Evolutionary conservation across 176 grass and related monocot species (phyloP), one percentile per base, ranked within the genome.

Genomic region (Zea mays): DNA sequence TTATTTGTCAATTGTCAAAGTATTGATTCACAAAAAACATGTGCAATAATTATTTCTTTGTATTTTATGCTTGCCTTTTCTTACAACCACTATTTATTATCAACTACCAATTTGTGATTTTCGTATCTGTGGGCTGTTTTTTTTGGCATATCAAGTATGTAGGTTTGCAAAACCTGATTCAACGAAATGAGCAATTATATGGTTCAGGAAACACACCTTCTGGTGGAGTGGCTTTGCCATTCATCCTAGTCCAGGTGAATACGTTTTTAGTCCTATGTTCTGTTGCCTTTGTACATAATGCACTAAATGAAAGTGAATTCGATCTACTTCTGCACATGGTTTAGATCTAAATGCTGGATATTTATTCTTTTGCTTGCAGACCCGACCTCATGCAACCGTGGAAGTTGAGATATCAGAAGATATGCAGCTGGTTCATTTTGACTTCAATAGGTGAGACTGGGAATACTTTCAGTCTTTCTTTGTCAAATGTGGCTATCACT

Each of bases 391-490:
- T 90, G 96, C 96, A 85, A 99, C 90, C 19, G 96, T 99, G 6
- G 96, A 99, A 77, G 96, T 99, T 37, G 96, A 99, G 55, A 95
- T 99, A 86, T 99, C 96, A 63, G 96, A 99, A 89, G 96, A 99
- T 72, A 95, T 93, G 92, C 92, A 99, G 42, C 65, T 99, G 39
- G 96, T 99, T 62, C 96, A 99, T 93, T 93, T 99, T 56, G 96
- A 99, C 67, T 89, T 89, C 33, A 89, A 89, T 77, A 89, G 78
- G 87, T 81, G 65, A 89, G 82, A 65, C 4, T 55, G 12, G 34
- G 42, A 66, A 72, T 15, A 6, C 7, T 27, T 27, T 27, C 27
- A 27, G 27, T 16, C 20, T 79, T 5, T 69, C 61, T 75, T 57
- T 62, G 1, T 61, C 9, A 72, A 52, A 51, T 15, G 2, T 78